phyloP scores from a whole-genome alignment of 2,329 filamentous ascomycete genomes.

The Fusarium sp. region DNA sequence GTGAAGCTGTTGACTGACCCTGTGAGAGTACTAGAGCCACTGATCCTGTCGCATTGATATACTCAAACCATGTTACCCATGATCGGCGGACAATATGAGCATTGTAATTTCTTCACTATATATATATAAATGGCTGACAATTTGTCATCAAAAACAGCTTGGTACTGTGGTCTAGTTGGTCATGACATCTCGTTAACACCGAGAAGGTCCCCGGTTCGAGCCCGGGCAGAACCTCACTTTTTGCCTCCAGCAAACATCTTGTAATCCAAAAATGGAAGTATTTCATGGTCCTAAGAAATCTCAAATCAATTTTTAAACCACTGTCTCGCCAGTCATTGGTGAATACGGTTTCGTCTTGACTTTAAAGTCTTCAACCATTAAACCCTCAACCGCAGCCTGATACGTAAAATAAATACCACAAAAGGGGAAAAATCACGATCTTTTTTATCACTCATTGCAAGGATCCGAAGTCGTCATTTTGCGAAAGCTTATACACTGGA shows the following conservation, averaged over 20 bases:
- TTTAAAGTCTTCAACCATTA: no score
- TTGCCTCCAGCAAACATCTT: rapidly evolving
- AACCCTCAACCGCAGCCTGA: no score
- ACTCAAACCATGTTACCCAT: background rate
- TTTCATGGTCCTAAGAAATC: no score
- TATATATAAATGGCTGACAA: rapidly evolving
- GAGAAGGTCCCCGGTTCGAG: background rate
- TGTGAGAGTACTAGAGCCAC: rapidly evolving
- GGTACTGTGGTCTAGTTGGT: background rate
- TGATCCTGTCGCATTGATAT: background rate
- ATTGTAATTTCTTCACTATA: rapidly evolving
- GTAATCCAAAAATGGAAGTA: background rate
- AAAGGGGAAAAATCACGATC: background rate
- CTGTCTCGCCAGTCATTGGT: no score
- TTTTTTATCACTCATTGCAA: background rate
- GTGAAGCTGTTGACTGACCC: no score
- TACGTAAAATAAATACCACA: background rate
- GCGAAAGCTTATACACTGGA: constrained; percentile 26
- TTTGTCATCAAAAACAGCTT: background rate
- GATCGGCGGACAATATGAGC: no score
- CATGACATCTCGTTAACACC: background rate
- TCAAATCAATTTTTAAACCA: rapidly evolving
- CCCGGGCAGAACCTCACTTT: background rate
- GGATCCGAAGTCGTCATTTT: constrained; percentile 26
- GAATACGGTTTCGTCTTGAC: no score